A percentile compares a stretch with the other conserved stretches of the same genome.
phyloP scores from a whole-genome alignment of 345 rosid species.

The Sisymbrium altissimum region DNA sequence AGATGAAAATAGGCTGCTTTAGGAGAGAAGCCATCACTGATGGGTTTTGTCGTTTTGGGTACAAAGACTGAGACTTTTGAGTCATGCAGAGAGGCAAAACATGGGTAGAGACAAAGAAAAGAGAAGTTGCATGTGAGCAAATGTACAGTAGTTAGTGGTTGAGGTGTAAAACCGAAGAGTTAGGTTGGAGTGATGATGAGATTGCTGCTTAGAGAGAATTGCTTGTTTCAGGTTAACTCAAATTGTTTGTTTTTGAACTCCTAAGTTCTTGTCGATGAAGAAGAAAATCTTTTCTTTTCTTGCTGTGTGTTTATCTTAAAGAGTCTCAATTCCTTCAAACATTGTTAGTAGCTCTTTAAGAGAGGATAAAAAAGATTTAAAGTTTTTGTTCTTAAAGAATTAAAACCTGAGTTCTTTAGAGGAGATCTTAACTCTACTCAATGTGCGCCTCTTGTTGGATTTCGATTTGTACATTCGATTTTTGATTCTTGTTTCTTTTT shows the following conservation, averaged over 20 bases:
- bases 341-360: not conserved
- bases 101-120: not conserved
- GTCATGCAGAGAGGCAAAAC: conserved; percentile 2
- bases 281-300: not conserved
- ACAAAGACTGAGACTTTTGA: not conserved
- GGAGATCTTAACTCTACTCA: not conserved
- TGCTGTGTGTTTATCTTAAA: not conserved
- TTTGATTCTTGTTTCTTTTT: not conserved
- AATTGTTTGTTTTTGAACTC: conserved; percentile 9
- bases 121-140: conserved; percentile 10
- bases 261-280: not conserved
- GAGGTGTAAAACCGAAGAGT: conserved; percentile 23
- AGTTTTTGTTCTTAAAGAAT: no score
- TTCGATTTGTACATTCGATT: not conserved
- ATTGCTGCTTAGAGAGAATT: conserved; percentile 21
- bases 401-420: not conserved
- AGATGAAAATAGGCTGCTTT: conserved; percentile 9
- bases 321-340: not conserved
- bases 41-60: conserved; percentile 3
- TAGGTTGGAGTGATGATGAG: conserved; percentile 24
- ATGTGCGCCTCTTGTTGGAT: not conserved
- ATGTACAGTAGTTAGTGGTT: conserved; percentile 26
- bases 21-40: not conserved
- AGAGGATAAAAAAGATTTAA: not conserved
- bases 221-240: conserved; percentile 8